Evolutionary conservation across 2,329 filamentous ascomycete species (phyloP).

Genomic region (Aspergillus hiratsukae): DNA sequence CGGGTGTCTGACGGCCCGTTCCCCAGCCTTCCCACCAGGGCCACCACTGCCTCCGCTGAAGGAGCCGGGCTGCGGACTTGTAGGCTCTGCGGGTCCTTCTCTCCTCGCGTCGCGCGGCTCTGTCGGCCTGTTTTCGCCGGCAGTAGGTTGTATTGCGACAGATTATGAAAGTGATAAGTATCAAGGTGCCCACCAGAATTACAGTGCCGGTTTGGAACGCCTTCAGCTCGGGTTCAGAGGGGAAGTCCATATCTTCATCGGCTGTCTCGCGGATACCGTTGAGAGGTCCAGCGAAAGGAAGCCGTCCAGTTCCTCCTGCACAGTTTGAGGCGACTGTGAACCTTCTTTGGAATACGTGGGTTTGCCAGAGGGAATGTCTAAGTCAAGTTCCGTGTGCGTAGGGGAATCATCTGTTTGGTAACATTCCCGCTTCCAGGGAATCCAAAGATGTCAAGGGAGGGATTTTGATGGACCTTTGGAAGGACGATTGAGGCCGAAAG

Average conservation of each 20-base stretch:
- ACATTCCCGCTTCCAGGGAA: no score
- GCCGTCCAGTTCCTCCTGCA: no score
- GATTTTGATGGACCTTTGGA: no score
- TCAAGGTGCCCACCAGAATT: conserved; percentile 38
- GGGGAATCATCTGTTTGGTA: no score
- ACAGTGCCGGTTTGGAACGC: conserved; percentile 32
- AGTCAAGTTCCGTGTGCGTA: no score
- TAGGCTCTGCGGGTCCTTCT: conserved; percentile 50
- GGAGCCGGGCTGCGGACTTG: conserved; percentile 49
- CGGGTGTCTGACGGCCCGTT: conserved; percentile 29
- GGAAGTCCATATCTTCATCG: conserved; percentile 10
- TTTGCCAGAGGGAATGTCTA: no score
- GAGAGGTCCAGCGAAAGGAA: no score
- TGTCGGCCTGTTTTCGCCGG: conserved; percentile 49
- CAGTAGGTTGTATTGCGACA: conserved; percentile 39
- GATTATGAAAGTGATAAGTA: conserved; percentile 35
- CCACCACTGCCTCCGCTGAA: conserved; percentile 51
- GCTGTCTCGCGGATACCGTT: neutral
- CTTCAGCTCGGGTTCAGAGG: conserved; percentile 5
- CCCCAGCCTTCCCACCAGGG: conserved; percentile 46
- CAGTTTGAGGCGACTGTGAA: no score
- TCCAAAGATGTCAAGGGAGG: no score
- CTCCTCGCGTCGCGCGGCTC: conserved; percentile 52
- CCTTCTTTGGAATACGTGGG: no score
- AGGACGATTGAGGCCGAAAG: conserved; percentile 21